Percentiles rank a stretch among this genome's conserved stretches.
phyloP scores from a whole-genome alignment of 768 basidiomycete genomes.

The Macrolepiota dolichaula region DNA sequence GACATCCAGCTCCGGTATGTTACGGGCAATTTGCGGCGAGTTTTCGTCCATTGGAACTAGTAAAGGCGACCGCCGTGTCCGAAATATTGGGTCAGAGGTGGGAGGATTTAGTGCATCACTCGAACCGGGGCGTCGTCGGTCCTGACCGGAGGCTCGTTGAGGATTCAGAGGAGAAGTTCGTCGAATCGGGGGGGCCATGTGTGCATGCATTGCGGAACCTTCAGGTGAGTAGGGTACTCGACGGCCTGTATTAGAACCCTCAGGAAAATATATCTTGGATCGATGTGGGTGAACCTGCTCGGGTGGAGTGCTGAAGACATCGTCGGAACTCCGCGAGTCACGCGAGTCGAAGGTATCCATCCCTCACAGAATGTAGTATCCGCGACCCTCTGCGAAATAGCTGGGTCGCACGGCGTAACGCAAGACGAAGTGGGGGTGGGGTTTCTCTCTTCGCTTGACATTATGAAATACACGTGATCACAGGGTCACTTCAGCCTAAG shows the following conservation, averaged over 20 bases:
- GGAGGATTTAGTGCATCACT: constrained; percentile 19
- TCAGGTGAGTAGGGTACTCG: constrained; percentile 16
- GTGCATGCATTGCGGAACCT: constrained; percentile 12
- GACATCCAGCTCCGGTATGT: constrained; percentile 16
- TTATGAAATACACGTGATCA: not conserved
- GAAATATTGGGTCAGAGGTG: constrained; percentile 18
- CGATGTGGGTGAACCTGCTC: constrained; percentile 12
- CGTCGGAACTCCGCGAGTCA: constrained; percentile 18
- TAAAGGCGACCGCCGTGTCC: constrained; percentile 8
- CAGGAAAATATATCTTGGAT: constrained; percentile 6
- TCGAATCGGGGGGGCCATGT: constrained; percentile 24
- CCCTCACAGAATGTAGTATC: not conserved
- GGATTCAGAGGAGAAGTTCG: constrained; percentile 33
- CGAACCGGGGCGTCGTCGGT: constrained; percentile 25
- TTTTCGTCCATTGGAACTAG: constrained; percentile 1
- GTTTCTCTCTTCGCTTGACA: not conserved
- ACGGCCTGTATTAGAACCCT: not conserved
- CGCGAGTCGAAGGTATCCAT: constrained; percentile 21
- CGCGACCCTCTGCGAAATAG: not conserved
- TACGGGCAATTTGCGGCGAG: not conserved
- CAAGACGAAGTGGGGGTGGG: not conserved
- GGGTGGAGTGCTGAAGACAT: constrained; percentile 20
- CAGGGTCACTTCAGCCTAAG: not conserved
- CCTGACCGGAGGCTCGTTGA: constrained; percentile 22
- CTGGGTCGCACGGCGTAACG: not conserved